phyloP scores from a whole-genome alignment of 2,329 filamentous ascomycete genomes.

The Daldinia sp. region DNA sequence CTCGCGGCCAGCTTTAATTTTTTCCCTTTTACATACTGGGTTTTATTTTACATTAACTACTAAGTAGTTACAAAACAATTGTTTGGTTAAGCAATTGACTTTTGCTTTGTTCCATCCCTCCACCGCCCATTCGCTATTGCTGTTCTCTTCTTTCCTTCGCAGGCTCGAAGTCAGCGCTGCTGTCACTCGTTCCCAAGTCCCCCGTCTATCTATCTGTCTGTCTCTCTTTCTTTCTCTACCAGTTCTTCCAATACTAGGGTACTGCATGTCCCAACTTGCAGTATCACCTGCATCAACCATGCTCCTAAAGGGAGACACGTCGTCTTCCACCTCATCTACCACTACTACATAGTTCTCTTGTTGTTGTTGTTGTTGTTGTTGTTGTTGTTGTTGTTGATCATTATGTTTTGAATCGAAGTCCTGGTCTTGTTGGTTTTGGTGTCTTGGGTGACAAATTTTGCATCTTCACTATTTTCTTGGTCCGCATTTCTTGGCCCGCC shows the following conservation, averaged over 20 bases:
- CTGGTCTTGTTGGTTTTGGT: slow-evolving; percentile 55
- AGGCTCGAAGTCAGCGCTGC: slow-evolving; percentile 36
- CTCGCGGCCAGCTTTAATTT: not conserved
- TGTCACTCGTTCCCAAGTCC: slow-evolving; percentile 29
- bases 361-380: slow-evolving; percentile 48
- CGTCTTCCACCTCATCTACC: slow-evolving; percentile 38
- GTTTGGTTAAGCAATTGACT: not conserved
- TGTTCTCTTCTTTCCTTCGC: slow-evolving; percentile 34
- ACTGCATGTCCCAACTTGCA: slow-evolving; percentile 41
- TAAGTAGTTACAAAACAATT: not conserved
- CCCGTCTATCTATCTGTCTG: slow-evolving; percentile 2
- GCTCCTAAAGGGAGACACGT: slow-evolving; percentile 35
- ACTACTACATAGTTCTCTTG: slow-evolving; percentile 44
- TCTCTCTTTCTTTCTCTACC: slow-evolving; percentile 29
- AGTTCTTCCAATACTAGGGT: slow-evolving; percentile 24
- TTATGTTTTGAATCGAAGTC: slow-evolving; percentile 57
- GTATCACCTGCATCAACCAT: slow-evolving; percentile 41
- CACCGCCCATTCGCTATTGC: slow-evolving; percentile 1
- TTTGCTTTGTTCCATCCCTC: slow-evolving; percentile 6
- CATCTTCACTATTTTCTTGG: slow-evolving; percentile 44
- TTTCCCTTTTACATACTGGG: not conserved
- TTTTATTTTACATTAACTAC: not conserved
- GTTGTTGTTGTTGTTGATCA: slow-evolving; percentile 51
- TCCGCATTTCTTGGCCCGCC: slow-evolving; percentile 49
- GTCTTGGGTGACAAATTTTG: slow-evolving; percentile 58